A percentile compares a stretch with the other conserved stretches of the same genome.
These are phyloP conservation scores for Plasmodium berghei DNA, from an alignment of 169 alveolate genomes.

Conservation along the genomic window DNA sequence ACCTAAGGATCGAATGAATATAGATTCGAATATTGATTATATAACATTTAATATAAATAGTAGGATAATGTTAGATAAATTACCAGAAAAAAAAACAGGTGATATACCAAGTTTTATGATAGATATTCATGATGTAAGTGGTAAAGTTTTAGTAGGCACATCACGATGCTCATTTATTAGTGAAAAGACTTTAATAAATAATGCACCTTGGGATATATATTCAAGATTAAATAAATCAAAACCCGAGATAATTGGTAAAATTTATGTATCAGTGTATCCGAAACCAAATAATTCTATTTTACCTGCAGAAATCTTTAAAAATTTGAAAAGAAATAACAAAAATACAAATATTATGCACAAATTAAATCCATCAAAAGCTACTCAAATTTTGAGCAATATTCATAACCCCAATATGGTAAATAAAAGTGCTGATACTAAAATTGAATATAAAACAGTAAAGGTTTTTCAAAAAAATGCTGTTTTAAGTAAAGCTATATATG, in stretches of 20 bases:
- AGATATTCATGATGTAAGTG: conserved; percentile 79
- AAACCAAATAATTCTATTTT: conserved; percentile 83
- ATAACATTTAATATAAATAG: conserved; percentile 81
- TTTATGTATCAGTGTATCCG: conserved; percentile 83
- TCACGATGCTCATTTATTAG: conserved; percentile 78
- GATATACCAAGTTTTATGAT: conserved; percentile 85
- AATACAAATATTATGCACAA: not conserved
- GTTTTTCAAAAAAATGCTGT: conserved; percentile 2
- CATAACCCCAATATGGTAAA: not conserved
- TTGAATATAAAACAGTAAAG: not conserved
- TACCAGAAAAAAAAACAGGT: conserved; percentile 87
- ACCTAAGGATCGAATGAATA: conserved; percentile 44
- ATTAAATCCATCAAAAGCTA: not conserved
- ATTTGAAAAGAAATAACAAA: conserved; percentile 24
- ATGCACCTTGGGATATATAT: conserved; percentile 82
- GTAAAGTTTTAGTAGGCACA: conserved; percentile 68
- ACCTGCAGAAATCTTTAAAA: conserved; percentile 87
- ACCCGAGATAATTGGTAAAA: conserved; percentile 80
- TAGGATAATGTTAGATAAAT: conserved; percentile 71
- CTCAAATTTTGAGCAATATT: not conserved
- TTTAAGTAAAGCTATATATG: conserved; percentile 10
- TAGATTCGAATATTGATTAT: conserved; percentile 39
- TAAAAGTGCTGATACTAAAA: not conserved
- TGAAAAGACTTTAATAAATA: conserved; percentile 78
- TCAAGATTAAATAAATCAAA: conserved; percentile 74